Evolutionary conservation across 345 rosid species (phyloP), one percentile per base, ranked within the genome.

Genomic region (Eucalyptus sideroxylon): DNA sequence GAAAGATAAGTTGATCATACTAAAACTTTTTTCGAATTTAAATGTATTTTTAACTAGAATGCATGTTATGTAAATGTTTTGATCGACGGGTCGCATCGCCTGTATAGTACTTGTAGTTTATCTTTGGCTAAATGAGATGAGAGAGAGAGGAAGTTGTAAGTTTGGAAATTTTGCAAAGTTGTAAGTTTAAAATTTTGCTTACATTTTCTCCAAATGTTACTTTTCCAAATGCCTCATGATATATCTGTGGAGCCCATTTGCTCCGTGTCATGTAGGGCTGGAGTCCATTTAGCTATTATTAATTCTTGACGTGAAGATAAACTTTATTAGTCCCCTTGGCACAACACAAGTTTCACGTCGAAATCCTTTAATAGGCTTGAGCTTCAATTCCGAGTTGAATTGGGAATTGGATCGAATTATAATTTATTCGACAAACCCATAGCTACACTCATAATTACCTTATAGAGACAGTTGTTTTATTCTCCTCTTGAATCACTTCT

Each of bases 131-230:
- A 30, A 30, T 30, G 16, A n/a, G 19, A 65, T 19, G 17, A 65
- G 40, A 65, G 7, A 50, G 5, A 8, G 11, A 4, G 7, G 67
- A 16, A 67, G 23, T 15, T 31, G 40, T 8, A 4, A 16, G 21
- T 8, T 16, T 16, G 3, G 19, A 30, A 11, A 1, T 14, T 30
- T 65, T 9, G 11, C 24, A 7, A 15, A n/a, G 37, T 14, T 14
- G 10, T n/a, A 2, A n/a, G 2, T 4, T 8, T 7, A 6, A 0
- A 2, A 13, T 31, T n/a, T 67, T 34, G 24, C 82, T 4, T 2
- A 11, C 26, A 5, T 72, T 34, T 69, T 69, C 42, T 31, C 9
- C 7, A 2, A 69, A 34, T 16, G 42, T 69, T 69, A 34, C 59
- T 69, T 16, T 31, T 7, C 2, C 2, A 3, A 4, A 31, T 31